phyloP scores from a whole-genome alignment of 768 basidiomycete genomes.

The Lyophyllum atratum region DNA sequence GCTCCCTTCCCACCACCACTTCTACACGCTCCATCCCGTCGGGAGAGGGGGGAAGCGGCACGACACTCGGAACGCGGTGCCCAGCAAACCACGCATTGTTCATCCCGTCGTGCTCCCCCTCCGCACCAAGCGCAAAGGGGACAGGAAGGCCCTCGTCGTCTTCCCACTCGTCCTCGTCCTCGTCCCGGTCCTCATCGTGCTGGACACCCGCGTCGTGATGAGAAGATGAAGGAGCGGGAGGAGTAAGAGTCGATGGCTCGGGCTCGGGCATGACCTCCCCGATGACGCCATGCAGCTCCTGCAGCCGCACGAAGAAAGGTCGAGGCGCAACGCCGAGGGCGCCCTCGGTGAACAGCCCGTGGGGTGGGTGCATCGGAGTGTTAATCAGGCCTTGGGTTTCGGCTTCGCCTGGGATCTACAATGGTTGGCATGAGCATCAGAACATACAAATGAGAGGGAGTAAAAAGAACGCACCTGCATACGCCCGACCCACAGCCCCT shows the following conservation, averaged over 20 bases:
- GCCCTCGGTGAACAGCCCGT: constrained; percentile 25
- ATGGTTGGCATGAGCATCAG: neutral
- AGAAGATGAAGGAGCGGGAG: too few species aligned
- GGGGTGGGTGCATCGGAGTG: constrained; percentile 15
- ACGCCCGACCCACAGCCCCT: constrained; percentile 59
- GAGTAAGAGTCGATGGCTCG: neutral
- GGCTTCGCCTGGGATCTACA: too few species aligned
- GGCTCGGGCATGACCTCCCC: constrained; percentile 8
- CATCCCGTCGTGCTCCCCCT: constrained; percentile 8
- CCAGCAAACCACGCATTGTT: constrained; percentile 14
- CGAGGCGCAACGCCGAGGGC: neutral
- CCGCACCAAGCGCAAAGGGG: neutral
- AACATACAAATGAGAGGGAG: too few species aligned
- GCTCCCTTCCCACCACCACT: neutral
- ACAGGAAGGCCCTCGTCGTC: too few species aligned
- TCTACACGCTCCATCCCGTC: neutral
- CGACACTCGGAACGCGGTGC: neutral
- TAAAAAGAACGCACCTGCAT: constrained; percentile 57
- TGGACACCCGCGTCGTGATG: too few species aligned
- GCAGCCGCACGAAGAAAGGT: constrained; percentile 51
- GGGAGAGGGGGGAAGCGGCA: neutral
- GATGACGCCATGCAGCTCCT: constrained; percentile 48
- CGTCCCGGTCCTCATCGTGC: too few species aligned
- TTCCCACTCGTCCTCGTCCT: too few species aligned
- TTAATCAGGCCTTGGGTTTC: neutral